These are phyloP conservation scores for Penicillium daleae DNA, from an alignment of 495 filamentous ascomycete species.

Conservation along the genomic window DNA sequence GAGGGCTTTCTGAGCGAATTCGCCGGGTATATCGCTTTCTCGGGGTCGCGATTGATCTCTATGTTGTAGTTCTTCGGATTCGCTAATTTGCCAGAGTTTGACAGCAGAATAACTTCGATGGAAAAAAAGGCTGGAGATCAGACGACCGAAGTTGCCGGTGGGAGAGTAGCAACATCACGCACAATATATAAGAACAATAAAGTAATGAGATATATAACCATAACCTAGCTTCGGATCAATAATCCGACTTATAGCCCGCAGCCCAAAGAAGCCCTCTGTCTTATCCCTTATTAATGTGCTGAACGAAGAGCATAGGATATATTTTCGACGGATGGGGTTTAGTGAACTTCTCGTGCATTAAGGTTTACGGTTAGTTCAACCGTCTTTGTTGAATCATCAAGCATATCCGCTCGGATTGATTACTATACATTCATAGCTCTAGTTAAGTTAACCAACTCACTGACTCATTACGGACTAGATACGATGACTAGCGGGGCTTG, in stretches of 20 bases:
- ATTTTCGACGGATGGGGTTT: not conserved
- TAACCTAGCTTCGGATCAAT: not conserved
- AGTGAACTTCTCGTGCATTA: not conserved
- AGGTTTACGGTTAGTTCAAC: conserved; percentile 4
- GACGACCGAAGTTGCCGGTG: not conserved
- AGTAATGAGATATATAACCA: not conserved
- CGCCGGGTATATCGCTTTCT: conserved; percentile 12
- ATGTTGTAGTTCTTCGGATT: not conserved
- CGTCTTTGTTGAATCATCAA: conserved; percentile 21
- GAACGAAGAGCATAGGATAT: not conserved
- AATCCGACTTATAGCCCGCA: not conserved
- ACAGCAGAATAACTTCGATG: not conserved
- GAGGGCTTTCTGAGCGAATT: conserved; percentile 16
- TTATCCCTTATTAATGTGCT: not conserved
- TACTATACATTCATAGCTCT: conserved; percentile 23
- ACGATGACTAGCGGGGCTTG: not conserved
- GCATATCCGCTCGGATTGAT: conserved; percentile 23
- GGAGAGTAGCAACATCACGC: not conserved
- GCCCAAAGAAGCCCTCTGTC: not conserved
- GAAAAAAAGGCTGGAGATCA: not conserved
- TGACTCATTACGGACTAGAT: conserved; percentile 4
- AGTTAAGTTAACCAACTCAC: conserved; percentile 18
- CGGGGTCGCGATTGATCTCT: not conserved
- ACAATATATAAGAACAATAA: not conserved
- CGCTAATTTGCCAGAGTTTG: not conserved